Percentiles rank a stretch among this genome's conserved stretches.
Evolutionary conservation across 2,329 filamentous ascomycete genomes (phyloP).

Genomic region (Pseudocercospora cruenta): DNA sequence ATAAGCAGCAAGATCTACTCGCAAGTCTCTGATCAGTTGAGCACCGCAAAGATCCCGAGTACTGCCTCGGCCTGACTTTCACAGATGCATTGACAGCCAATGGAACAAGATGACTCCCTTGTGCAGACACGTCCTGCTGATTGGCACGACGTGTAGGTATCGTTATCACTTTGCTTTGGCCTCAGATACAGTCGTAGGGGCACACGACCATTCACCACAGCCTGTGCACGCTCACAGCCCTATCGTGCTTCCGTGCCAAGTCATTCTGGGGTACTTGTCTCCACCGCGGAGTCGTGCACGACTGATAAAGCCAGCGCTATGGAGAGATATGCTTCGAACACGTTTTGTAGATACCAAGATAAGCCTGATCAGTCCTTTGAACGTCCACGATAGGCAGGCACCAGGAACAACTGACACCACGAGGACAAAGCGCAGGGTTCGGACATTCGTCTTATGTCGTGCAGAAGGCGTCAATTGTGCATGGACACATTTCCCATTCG

Average conservation of each 20-base stretch:
- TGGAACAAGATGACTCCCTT: background rate
- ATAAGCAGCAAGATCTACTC: background rate
- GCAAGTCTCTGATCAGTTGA: background rate
- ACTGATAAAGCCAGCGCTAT: background rate
- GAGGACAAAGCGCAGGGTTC: conserved; percentile 6
- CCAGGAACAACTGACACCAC: conserved; percentile 11
- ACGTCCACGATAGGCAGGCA: conserved; percentile 15
- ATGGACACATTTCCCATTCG: conserved; percentile 10
- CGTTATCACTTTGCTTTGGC: background rate
- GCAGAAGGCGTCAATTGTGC: conserved; percentile 12
- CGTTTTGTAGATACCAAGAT: conserved; percentile 12
- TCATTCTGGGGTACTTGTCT: conserved; percentile 1
- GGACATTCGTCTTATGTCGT: conserved; percentile 10
- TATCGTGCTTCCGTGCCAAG: background rate
- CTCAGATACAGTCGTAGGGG: background rate
- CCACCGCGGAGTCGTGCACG: conserved; percentile 11
- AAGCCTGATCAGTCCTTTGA: conserved; percentile 6
- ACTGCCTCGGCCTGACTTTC: background rate
- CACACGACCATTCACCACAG: background rate
- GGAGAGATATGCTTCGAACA: conserved; percentile 4
- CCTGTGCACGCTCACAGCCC: background rate
- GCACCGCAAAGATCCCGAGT: background rate
- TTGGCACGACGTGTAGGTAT: no score
- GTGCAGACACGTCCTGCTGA: no score
- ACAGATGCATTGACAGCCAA: background rate